Evolutionary conservation across 441 rosid species (phyloP).

Genomic region (Erodium texanum): DNA sequence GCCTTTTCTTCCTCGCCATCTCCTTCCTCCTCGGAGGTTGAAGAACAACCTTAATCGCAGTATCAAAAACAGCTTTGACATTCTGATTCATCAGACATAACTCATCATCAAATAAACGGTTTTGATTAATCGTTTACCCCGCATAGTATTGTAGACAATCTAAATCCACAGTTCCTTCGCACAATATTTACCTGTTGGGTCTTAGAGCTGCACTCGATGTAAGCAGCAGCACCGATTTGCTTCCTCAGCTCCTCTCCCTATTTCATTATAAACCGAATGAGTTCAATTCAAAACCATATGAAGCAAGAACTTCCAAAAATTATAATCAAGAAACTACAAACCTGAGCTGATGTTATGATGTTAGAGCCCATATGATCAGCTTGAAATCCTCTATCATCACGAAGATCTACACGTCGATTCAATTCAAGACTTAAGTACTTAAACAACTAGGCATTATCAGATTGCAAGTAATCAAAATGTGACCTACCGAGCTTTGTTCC

Average conservation of each 20-base stretch:
- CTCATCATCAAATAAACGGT: too few species aligned
- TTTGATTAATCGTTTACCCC: background rate
- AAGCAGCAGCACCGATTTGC: constrained; percentile 93
- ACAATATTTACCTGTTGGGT: constrained; percentile 67
- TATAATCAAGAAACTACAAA: constrained; percentile 13
- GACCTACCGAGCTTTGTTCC: constrained; percentile 78
- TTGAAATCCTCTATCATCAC: constrained; percentile 63
- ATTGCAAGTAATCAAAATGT: constrained; percentile 9
- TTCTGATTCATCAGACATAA: constrained; percentile 49
- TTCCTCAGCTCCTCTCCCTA: constrained; percentile 94
- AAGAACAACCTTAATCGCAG: constrained; percentile 90
- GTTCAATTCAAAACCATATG: background rate
- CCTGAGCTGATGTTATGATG: constrained; percentile 70
- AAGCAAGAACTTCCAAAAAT: background rate
- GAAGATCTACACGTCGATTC: constrained; percentile 45
- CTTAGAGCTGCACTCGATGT: constrained; percentile 94
- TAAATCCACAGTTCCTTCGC: background rate
- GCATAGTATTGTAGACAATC: background rate
- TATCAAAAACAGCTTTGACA: constrained; percentile 90
- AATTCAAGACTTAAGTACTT: background rate
- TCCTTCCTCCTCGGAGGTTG: constrained; percentile 91
- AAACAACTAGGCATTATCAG: background rate
- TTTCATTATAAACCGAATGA: constrained; percentile 12
- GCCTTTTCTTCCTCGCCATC: constrained; percentile 50
- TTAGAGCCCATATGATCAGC: constrained; percentile 57